These are phyloP conservation scores for Gossypium aridum DNA, from an alignment of 441 rosid species.

Conservation along the genomic window DNA sequence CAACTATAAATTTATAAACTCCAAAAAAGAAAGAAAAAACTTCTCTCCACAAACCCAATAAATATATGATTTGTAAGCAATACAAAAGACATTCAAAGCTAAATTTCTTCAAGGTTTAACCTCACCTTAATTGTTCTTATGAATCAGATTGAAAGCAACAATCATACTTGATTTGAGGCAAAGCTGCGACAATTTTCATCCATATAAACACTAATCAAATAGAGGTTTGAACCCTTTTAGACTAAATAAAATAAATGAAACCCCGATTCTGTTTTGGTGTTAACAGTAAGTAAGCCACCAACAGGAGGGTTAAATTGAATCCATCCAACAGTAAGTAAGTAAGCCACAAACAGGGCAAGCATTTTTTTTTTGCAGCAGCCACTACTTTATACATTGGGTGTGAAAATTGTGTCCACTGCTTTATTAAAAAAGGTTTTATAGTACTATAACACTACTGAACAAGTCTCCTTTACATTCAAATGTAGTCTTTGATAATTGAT, in stretches of 20 bases:
- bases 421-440: no score
- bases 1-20: no score
- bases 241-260: conserved; percentile 17
- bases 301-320: not conserved
- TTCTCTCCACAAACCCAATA: no score
- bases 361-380: conserved; percentile 53
- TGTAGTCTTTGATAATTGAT: no score
- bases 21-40: no score
- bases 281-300: conserved; percentile 15
- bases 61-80: no score
- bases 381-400: conserved; percentile 69
- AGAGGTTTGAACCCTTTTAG: not conserved
- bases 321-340: no score
- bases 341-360: conserved; percentile 78
- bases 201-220: not conserved
- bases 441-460: no score
- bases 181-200: not conserved
- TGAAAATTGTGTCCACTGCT: conserved; percentile 70
- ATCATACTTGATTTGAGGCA: not conserved
- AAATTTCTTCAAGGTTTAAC: not conserved
- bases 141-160: not conserved
- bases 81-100: not conserved
- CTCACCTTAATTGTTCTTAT: not conserved
- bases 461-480: no score
- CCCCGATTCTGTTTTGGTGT: conserved; percentile 17